Evolutionary conservation across 1,284 basidiomycete genomes (phyloP).

Genomic region (Ustilago bromivora): DNA sequence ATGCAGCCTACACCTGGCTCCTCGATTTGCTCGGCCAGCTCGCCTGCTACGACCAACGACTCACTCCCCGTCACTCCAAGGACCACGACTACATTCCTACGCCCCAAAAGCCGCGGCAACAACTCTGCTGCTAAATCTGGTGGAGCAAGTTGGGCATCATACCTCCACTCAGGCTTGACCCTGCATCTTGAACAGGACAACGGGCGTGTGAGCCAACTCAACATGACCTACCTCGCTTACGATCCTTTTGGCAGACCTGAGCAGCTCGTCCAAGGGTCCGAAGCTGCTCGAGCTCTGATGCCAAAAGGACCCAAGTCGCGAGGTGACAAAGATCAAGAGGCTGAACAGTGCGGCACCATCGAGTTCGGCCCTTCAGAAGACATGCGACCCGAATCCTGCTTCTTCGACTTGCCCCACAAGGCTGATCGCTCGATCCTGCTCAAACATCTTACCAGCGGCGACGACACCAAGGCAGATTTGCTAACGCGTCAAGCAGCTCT

Average conservation of each 20-base stretch:
- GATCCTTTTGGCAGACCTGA: conserved; percentile 61
- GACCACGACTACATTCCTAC: conserved; percentile 17
- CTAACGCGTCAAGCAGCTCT: conserved; percentile 58
- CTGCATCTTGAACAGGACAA: conserved; percentile 59
- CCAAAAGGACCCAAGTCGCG: conserved; percentile 49
- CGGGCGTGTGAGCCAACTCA: conserved; percentile 30
- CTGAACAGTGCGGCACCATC: conserved; percentile 45
- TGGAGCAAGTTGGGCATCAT: conserved; percentile 57
- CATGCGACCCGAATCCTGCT: neutral
- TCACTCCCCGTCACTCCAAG: conserved; percentile 38
- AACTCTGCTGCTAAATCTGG: conserved; percentile 18
- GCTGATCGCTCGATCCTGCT: conserved; percentile 35
- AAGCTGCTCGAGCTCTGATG: conserved; percentile 19
- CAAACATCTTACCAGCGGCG: conserved; percentile 56
- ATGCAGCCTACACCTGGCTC: conserved; percentile 39
- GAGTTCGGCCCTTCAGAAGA: conserved; percentile 36
- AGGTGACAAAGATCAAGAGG: conserved; percentile 47
- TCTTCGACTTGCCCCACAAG: conserved; percentile 17
- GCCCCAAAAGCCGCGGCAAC: conserved; percentile 39
- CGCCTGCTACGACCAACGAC: conserved; percentile 31
- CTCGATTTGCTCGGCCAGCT: conserved; percentile 34
- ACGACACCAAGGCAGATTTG: conserved; percentile 58
- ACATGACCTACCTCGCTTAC: conserved; percentile 56
- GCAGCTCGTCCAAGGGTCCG: conserved; percentile 35
- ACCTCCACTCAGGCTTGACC: conserved; percentile 54